Evolutionary conservation across 2,329 filamentous ascomycete species (phyloP).

Genomic region (Colletotrichum simmondsii): DNA sequence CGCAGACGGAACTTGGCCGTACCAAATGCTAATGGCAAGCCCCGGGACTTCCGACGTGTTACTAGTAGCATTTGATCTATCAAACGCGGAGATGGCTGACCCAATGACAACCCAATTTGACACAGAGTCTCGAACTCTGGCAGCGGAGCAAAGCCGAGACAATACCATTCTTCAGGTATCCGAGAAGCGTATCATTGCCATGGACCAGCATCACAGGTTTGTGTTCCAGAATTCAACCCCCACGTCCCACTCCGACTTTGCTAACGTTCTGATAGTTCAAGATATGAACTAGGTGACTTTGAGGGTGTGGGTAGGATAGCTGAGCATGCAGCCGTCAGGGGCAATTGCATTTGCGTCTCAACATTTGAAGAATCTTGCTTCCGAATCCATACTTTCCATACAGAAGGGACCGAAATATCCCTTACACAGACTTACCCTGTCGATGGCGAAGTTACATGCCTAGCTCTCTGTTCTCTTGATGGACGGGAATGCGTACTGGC

Average conservation of each 20-base stretch:
- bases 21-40: constrained; percentile 58
- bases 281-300: constrained; percentile 25
- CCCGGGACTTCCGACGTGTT: constrained; percentile 61
- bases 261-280: constrained; percentile 3
- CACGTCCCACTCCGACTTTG: not conserved
- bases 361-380: constrained; percentile 49
- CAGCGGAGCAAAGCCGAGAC: constrained; percentile 49
- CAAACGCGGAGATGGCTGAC: constrained; percentile 54
- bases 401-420: constrained; percentile 47
- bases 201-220: constrained; percentile 50
- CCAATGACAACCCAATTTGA: constrained; percentile 60
- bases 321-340: constrained; percentile 54
- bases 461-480: constrained; percentile 47
- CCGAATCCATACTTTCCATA: constrained; percentile 50
- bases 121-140: constrained; percentile 62
- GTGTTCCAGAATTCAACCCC: constrained; percentile 25
- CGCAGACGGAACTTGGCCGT: constrained; percentile 41
- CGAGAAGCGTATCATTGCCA: constrained; percentile 55
- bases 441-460: constrained; percentile 61
- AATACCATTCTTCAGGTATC: constrained; percentile 65
- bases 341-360: constrained; percentile 54
- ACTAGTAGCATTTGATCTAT: constrained; percentile 59
- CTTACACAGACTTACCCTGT: constrained; percentile 46
- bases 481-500: constrained; percentile 43
- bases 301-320: constrained; percentile 40